Conservation (phyloP, 306 rosid genomes). For the Abrus pulchellus region DNA sequence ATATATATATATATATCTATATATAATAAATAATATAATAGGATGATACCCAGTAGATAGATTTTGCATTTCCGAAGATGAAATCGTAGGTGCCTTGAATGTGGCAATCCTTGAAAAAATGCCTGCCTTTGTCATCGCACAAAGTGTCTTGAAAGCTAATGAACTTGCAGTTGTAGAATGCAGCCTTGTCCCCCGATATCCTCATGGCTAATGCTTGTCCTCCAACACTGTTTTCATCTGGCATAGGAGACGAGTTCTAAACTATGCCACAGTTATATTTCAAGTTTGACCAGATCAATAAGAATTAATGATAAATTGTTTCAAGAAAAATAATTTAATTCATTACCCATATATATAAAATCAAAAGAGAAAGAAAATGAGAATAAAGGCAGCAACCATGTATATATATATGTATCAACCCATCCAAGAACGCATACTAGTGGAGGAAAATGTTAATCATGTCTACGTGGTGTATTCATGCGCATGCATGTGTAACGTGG, state of each 20-base stretch:
- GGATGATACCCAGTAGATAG: slow-evolving; percentile 40
- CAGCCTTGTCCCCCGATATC: slow-evolving; percentile 50
- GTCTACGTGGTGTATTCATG: no score
- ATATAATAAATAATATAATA: background rate
- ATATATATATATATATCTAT: no score
- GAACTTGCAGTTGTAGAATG: slow-evolving; percentile 45
- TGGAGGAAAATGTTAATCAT: no score
- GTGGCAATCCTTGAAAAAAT: slow-evolving; percentile 47
- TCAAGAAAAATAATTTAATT: no score
- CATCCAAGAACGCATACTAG: no score
- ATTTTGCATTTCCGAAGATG: slow-evolving; percentile 56
- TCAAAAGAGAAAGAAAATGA: no score
- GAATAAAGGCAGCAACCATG: no score
- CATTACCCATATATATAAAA: no score
- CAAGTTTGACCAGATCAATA: no score
- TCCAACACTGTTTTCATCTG: slow-evolving; percentile 39
- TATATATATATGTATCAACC: no score
- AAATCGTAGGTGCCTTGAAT: slow-evolving; percentile 53
- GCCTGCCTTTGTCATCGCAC: slow-evolving; percentile 50
- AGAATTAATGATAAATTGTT: no score
- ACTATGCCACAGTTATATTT: background rate
- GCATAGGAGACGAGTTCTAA: slow-evolving; percentile 50
- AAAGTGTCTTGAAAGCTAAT: slow-evolving; percentile 51
- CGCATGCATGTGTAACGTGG: no score
- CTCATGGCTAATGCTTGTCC: slow-evolving; percentile 51